A percentile compares a stretch with the other conserved stretches of the same genome.
Evolutionary conservation across 257 asterid genomes (phyloP).

Genomic region (Solanum chiquidenum): DNA sequence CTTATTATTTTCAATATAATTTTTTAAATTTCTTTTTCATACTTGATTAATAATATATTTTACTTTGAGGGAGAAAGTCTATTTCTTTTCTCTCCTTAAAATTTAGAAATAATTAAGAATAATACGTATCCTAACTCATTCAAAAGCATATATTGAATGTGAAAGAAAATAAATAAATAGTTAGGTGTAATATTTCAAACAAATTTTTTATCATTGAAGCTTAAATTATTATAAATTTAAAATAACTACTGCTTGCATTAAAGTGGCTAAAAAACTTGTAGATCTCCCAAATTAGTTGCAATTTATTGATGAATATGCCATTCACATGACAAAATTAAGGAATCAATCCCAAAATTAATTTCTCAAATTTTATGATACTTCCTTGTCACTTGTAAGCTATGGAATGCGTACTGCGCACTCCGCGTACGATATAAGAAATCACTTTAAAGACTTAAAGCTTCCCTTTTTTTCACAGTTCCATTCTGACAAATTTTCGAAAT

Average conservation of each 20-base stretch:
- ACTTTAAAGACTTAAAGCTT: not conserved
- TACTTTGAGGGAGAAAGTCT: not conserved
- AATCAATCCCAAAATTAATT: conserved; percentile 3
- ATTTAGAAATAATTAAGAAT: no score
- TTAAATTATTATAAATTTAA: no score
- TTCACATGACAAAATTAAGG: conserved; percentile 1
- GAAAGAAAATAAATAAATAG: not conserved
- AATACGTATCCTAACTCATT: not conserved
- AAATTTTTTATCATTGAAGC: not conserved
- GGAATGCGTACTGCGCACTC: conserved; percentile 48
- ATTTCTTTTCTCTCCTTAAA: no score
- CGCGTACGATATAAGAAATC: conserved; percentile 39
- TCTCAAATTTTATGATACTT: conserved; percentile 9
- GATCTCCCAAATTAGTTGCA: not conserved
- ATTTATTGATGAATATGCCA: not conserved
- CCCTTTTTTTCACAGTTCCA: not conserved
- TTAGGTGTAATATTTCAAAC: not conserved
- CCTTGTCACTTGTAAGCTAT: conserved; percentile 20
- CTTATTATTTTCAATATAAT: no score
- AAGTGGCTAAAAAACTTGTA: not conserved
- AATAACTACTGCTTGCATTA: not conserved
- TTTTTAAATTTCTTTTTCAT: not conserved
- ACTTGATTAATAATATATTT: no score
- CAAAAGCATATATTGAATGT: no score
- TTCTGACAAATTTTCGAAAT: not conserved